Base-by-base conservation (phyloP, 306 rosid genomes). In the Aeschynomene evenia region DNA sequence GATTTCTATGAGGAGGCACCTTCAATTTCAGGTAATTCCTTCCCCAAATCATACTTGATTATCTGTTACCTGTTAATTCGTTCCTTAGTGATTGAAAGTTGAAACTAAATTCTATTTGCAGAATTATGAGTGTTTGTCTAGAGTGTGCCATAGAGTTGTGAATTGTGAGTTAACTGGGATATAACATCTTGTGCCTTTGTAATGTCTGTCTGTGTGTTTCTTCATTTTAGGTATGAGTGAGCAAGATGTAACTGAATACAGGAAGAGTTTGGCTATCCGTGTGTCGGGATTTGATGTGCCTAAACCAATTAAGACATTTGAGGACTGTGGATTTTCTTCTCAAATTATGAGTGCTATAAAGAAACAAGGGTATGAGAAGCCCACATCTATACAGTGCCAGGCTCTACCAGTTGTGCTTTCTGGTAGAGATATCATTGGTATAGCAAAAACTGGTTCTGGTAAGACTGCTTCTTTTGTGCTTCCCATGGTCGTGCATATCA, bases 401-500 rank as follows among this genome's bases (percentile, higher is more conserved):
- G 96, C 99, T 79, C 72, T 94, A 11, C 95, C 99, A 0, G 78
- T 85, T 75, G 92, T 87, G 76, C 96, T 91, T 59, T 91, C 99
- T 10, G 97, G 99, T 45, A 82, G 91, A 68, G 99, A 94, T 81
- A 76, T 91, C 22, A 94, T 91, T 73, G 99, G 96, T 40, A 94
- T 94, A 75, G 99, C 99, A 2, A 94, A 91, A 83, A 94, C 99
- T 6, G 99, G 99, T 78, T 94, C 99, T 2, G 99, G 99, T 74
- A 94, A 94, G 79, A 94, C 99, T 74, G 99, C 97, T 51, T 84
- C 97, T 57, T 94, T 94, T 88, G 97, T 94, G 61, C 99, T 94
- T 83, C 99, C 99, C 34, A 94, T 94, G 97, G 85, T 88, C 48
- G 94, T 83, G 48, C 99, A 94, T 83, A 91, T 91, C 65, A 91